Base-by-base conservation (phyloP, 2,329 filamentous ascomycete species). In the Botrytis medusae region DNA sequence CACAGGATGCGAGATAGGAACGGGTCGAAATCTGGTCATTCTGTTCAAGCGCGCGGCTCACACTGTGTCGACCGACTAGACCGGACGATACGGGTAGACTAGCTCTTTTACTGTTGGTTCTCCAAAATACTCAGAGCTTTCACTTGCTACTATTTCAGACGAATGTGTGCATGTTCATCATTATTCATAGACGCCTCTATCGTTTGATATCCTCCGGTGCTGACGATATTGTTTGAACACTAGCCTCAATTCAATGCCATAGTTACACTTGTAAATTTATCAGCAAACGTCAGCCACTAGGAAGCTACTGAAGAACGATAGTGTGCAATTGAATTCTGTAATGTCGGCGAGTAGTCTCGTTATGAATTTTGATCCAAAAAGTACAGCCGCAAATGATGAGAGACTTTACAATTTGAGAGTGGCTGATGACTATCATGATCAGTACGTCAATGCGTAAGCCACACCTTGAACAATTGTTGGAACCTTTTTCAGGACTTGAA, bases 61-160 rank as follows among this genome's bases (percentile, higher is more conserved):
- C 29, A 44, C 14, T 57, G 7, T 57, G 14, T 42, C 18, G 25
- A 22, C 18, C 18, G 40, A 44, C 37, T 37, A 44, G 37, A 12
- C 61, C 61, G 37, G 37, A 63, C 16, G n/a, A 44, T n/a, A 25
- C 51, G 14, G 14, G 37, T 22, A 22, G 40, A 20, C 14, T 29
- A 20, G 25, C 25, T 29, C n/a, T 40, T 42, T 44, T 18, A 20
- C n/a, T 20, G 25, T 42, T 42, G 60, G 59, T 18, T 57, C 51
- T 8, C n/a, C 1, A 18, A 18, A 9, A 9, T 0, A 3, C 14
- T 7, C 14, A 1, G n/a, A 29, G 16, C 51, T 16, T 32, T 16
- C 18, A 16, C n/a, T 32, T 32, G 51, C 51, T 57, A 29, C 14
- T 57, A 29, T 32, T 14, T 7, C 51, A 32, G 9, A 57, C 6